Evolutionary conservation across 176 grass and related monocot genomes (phyloP).

Genomic region (Tillandsia fasciculata): DNA sequence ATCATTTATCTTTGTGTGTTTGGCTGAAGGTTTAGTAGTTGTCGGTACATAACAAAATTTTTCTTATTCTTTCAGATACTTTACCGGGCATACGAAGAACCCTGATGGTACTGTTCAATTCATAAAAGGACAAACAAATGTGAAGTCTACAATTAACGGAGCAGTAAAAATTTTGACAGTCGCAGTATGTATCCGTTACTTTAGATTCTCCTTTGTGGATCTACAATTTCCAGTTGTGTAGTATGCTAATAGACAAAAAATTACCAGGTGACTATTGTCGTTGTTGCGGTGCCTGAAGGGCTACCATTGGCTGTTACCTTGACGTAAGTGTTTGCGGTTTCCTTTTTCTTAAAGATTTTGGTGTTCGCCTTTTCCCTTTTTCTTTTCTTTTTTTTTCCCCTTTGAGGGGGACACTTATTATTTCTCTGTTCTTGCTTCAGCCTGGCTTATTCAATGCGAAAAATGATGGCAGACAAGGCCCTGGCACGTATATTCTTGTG

Average conservation of each 20-base stretch:
- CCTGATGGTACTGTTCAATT: conserved; percentile 74
- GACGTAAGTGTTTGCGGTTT: conserved; percentile 46
- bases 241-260: not conserved
- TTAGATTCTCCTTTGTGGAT: conserved; percentile 8
- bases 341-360: not conserved
- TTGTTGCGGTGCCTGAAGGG: conserved; percentile 90
- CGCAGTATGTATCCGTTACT: conserved; percentile 45
- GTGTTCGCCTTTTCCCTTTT: conserved; percentile 14
- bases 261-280: conserved; percentile 79
- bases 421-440: conserved; percentile 31
- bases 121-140: conserved; percentile 79
- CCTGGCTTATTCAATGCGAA: conserved; percentile 91
- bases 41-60: conserved; percentile 4
- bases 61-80: conserved; percentile 54
- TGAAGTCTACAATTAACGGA: conserved; percentile 47
- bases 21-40: not conserved
- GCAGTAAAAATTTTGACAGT: conserved; percentile 79
- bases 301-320: conserved; percentile 96
- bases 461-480: conserved; percentile 97
- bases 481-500: conserved; percentile 33
- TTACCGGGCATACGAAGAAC: conserved; percentile 67
- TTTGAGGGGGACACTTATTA: not conserved
- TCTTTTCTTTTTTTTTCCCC: conserved; percentile 9
- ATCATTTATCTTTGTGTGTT: conserved; percentile 4
- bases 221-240: no score